Conservation (phyloP, 352 stramenopile species). For the Pythium aquatile region DNA sequence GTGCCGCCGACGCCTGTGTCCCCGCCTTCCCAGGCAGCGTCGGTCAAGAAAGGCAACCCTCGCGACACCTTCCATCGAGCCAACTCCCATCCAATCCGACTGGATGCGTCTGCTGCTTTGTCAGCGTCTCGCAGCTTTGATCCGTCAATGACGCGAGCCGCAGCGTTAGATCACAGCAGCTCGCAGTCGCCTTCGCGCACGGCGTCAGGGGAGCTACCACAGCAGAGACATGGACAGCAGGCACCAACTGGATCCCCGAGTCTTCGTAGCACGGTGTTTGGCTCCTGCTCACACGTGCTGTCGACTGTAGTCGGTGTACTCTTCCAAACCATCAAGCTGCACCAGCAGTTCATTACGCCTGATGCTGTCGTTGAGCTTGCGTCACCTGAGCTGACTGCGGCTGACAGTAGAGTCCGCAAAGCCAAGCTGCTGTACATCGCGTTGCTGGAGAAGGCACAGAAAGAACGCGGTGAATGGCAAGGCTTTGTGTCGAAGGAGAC, state of each 20-base stretch:
- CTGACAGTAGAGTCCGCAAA: conserved; percentile 41
- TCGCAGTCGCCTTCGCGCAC: background rate
- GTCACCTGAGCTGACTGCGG: conserved; percentile 21
- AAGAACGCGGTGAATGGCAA: conserved; percentile 65
- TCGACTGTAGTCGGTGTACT: conserved; percentile 48
- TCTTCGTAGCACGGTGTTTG: conserved; percentile 36
- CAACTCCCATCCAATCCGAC: conserved; percentile 16
- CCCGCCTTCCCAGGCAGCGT: background rate
- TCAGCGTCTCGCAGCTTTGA: conserved; percentile 13
- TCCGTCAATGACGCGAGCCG: conserved; percentile 19
- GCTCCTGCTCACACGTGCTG: conserved; percentile 53
- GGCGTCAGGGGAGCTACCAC: background rate
- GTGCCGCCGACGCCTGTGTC: background rate
- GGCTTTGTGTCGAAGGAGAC: conserved; percentile 35
- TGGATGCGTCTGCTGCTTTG: conserved; percentile 17
- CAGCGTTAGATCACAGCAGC: conserved; percentile 3
- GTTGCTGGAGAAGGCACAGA: conserved; percentile 62
- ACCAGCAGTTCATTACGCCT: conserved; percentile 27
- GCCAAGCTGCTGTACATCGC: conserved; percentile 71
- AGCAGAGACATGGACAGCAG: background rate
- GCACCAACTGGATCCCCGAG: conserved; percentile 3
- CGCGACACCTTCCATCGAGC: conserved; percentile 21
- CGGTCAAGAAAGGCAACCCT: conserved; percentile 3
- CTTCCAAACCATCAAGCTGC: conserved; percentile 43
- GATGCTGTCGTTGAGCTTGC: background rate